These are phyloP conservation scores for Excoecaria agallocha DNA, from an alignment of 345 rosid genomes.

Conservation along the genomic window DNA sequence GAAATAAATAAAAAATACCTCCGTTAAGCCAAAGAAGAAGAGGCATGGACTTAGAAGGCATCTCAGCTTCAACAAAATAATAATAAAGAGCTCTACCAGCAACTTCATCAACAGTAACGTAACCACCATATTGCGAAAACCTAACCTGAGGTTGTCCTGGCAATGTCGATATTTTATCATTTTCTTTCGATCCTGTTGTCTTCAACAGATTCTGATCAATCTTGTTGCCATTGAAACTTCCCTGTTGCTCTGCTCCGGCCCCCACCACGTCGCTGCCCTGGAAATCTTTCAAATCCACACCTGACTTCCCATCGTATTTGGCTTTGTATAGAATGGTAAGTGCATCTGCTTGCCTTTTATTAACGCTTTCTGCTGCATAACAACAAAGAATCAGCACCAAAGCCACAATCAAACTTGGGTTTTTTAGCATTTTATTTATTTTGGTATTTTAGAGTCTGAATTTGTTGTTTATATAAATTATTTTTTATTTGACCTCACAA, in stretches of 20 bases:
- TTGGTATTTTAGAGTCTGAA: background rate
- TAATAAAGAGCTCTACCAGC: conserved; percentile 64
- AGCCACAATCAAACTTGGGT: conserved; percentile 7
- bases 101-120: conserved; percentile 52
- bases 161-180: conserved; percentile 47
- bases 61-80: conserved; percentile 58
- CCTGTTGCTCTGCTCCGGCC: background rate
- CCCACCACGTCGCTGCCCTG: background rate
- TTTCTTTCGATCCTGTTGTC: conserved; percentile 37
- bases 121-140: conserved; percentile 66
- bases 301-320: conserved; percentile 25
- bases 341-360: conserved; percentile 29
- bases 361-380: background rate
- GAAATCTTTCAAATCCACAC: conserved; percentile 21
- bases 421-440: conserved; percentile 2
- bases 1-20: conserved; percentile 35
- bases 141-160: conserved; percentile 61
- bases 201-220: too few relatives aligned
- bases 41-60: conserved; percentile 41
- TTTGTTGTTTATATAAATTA: background rate
- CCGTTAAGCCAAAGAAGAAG: conserved; percentile 91
- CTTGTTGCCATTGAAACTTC: background rate
- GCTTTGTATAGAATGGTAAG: conserved; percentile 32
- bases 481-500: background rate
- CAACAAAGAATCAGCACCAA: conserved; percentile 17